These are phyloP conservation scores for Dujonia santamariae DNA, from an alignment of 1,139 yeast genomes.

Conservation along the genomic window DNA sequence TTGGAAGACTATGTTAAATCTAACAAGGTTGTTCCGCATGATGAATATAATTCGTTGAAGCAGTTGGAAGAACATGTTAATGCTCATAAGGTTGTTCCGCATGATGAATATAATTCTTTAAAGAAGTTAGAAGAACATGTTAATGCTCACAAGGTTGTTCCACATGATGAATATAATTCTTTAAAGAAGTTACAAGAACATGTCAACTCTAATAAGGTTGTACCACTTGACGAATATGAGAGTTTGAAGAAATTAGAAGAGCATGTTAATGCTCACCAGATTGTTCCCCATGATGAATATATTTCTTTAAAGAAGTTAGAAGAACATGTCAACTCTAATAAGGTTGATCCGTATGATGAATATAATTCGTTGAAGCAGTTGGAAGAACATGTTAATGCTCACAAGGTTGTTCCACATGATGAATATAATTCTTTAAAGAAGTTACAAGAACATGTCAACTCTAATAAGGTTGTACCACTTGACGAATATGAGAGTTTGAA, in stretches of 20 bases:
- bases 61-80: not conserved
- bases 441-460: not conserved
- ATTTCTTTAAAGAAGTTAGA: not conserved
- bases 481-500: slow-evolving; percentile 4
- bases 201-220: not conserved
- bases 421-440: slow-evolving; percentile 3
- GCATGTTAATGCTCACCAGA: slow-evolving; percentile 2
- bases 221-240: slow-evolving; percentile 1
- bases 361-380: not conserved
- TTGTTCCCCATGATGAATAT: not conserved
- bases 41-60: slow-evolving; percentile 3
- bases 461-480: not conserved
- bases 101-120: slow-evolving; percentile 2
- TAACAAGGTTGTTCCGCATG: not conserved
- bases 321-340: not conserved
- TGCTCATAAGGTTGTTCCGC: not conserved
- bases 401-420: not conserved
- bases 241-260: slow-evolving; percentile 3
- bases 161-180: slow-evolving; percentile 1
- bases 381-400: not conserved
- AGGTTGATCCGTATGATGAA: slow-evolving; percentile 1
- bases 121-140: slow-evolving; percentile 1
- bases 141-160: not conserved
- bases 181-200: slow-evolving; percentile 1
- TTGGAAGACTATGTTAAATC: not conserved